Base-by-base conservation (phyloP, 148 eudicot species). In the Nepenthes mirabilis region DNA sequence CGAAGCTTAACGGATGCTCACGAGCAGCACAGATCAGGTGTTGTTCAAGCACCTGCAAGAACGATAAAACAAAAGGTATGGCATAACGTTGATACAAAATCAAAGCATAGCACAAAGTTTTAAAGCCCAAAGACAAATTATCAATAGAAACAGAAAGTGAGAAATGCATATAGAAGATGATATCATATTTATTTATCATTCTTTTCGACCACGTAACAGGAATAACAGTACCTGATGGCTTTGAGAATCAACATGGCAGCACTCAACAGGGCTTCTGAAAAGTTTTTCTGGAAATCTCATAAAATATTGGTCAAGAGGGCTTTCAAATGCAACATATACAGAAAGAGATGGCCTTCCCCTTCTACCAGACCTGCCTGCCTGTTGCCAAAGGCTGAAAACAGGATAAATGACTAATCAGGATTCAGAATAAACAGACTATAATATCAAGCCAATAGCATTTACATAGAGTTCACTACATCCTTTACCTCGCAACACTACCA, bases 361-460 rank as follows among this genome's bases (percentile, higher is more conserved):
- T 73, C 98, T 82, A 56, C 98, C 98, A 61, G 98, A 82, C 76
- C 98, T 80, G 65, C 98, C 98, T 73, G 96, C 98, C 80, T 93
- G 98, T 71, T 93, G 98, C 98, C 98, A 83, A 36, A 93, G 70
- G 68, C 98, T 93, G 69, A 37, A 68, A 53, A 60, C 14, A 35
- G 65, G 67, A 53, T 2, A 58, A 56, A 43, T 34, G 37, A 66
- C 34, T 9, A 14, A 14, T 71, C 57, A 63, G 54, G 23, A 57
- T 33, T 56, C 23, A 59, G 43, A 65, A 70, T 35, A 65, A 33
- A 13, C 57, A 61, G 11, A 43, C 23, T 35, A 47, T 2, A 47
- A 56, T 9, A 40, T 45, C 50, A 14, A 47, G n/a, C 34, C 48
- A 58, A 37, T 55, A 34, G 43, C 47, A 70, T 54, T 56, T n/a